A percentile compares a stretch with the other conserved stretches of the same genome.
phyloP scores from a whole-genome alignment of 2,329 filamentous ascomycete species.

The Geosmithia morbida region DNA sequence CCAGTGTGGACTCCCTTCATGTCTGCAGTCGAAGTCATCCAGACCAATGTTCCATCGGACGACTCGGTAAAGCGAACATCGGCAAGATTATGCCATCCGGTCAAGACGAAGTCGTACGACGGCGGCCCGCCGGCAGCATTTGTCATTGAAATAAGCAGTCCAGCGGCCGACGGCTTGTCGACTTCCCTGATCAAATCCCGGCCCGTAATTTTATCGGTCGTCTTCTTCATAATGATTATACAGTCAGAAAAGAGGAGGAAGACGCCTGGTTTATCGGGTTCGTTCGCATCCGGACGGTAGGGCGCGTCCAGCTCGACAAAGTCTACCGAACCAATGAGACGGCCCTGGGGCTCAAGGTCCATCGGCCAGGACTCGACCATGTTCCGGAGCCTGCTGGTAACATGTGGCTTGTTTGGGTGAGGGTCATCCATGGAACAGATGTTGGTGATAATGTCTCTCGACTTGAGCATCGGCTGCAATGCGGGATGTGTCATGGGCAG shows the following conservation, averaged over 20 bases:
- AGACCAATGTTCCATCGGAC: conserved; percentile 46
- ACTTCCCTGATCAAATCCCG: conserved; percentile 72
- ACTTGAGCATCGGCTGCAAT: conserved; percentile 68
- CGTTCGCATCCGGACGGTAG: conserved; percentile 32
- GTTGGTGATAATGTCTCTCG: conserved; percentile 84
- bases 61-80: conserved; percentile 64
- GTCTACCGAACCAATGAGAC: conserved; percentile 70
- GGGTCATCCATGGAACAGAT: conserved; percentile 85
- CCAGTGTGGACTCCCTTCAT: conserved; percentile 39
- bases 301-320: conserved; percentile 64
- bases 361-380: conserved; percentile 67
- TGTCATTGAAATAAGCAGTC: conserved; percentile 47
- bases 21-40: conserved; percentile 51
- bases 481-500: conserved; percentile 79
- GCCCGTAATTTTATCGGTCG: conserved; percentile 48
- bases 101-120: conserved; percentile 59
- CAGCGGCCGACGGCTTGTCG: conserved; percentile 60
- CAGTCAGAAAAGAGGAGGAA: conserved; percentile 77
- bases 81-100: conserved; percentile 54
- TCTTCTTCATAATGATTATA: conserved; percentile 62
- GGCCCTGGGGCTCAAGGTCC: conserved; percentile 57
- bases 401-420: conserved; percentile 54
- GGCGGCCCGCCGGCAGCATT: conserved; percentile 46
- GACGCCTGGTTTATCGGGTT: conserved; percentile 45
- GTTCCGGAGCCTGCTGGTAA: conserved; percentile 59